A percentile compares a stretch with the other conserved stretches of the same genome.
Evolutionary conservation across 23 red algal genomes (phyloP).

Genomic region (Pyropia haitanensis): DNA sequence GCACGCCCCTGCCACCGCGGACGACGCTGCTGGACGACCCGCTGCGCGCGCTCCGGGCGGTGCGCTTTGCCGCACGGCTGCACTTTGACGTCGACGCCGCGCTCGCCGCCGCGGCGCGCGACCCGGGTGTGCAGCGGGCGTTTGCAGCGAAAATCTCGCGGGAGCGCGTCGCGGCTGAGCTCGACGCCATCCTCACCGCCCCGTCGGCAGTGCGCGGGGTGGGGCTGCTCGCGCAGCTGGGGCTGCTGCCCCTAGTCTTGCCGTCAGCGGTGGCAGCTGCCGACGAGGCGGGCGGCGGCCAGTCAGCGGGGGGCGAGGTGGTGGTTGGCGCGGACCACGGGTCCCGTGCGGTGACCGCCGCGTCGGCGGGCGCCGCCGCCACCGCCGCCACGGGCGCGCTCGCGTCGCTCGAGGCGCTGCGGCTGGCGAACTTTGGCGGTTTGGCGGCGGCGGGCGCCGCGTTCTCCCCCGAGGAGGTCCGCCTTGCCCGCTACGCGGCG

Average conservation of each 20-base stretch:
- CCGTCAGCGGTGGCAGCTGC: slow-evolving; percentile 12
- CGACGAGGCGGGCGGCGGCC: background rate
- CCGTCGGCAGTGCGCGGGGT: slow-evolving; percentile 22
- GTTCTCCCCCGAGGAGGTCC: no score
- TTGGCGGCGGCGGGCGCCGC: no score
- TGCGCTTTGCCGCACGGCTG: slow-evolving; percentile 18
- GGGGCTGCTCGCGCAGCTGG: slow-evolving; percentile 25
- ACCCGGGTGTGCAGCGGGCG: slow-evolving; percentile 41
- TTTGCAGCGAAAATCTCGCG: slow-evolving; percentile 64
- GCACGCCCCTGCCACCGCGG: slow-evolving; percentile 20
- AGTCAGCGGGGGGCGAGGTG: no score
- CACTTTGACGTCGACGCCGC: slow-evolving; percentile 22
- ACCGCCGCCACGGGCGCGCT: no score
- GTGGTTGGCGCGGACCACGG: no score
- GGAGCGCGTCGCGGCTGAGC: slow-evolving; percentile 63
- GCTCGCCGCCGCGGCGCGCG: slow-evolving; percentile 23
- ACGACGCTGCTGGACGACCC: slow-evolving; percentile 33
- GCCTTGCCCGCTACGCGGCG: no score
- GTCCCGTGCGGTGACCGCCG: no score
- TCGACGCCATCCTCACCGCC: slow-evolving; percentile 44
- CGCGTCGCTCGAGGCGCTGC: no score
- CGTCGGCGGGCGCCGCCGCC: no score
- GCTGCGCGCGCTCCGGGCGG: slow-evolving; percentile 17
- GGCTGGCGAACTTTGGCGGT: no score
- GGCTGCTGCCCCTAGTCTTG: slow-evolving; percentile 23